Conservation (phyloP, 1,139 yeast genomes). For the Pichia sp. region DNA sequence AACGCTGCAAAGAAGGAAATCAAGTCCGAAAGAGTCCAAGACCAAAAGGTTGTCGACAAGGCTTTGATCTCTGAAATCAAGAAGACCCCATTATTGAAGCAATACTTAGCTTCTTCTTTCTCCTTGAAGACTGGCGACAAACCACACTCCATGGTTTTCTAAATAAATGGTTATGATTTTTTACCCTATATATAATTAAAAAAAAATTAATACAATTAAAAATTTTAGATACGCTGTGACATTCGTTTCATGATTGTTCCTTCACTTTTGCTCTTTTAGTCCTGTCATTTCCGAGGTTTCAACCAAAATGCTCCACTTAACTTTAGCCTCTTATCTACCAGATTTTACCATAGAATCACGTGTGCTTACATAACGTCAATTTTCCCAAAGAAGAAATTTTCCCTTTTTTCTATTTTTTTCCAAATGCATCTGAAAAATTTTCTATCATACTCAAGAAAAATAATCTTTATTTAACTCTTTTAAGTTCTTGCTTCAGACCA, state of each 20-base stretch:
- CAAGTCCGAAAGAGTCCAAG: constrained; percentile 93
- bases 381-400: neutral
- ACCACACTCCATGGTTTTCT: constrained; percentile 98
- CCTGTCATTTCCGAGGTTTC: no score
- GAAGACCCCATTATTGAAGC: constrained; percentile 97
- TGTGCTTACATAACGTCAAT: neutral
- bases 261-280: neutral
- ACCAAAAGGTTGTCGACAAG: constrained; percentile 95
- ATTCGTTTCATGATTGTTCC: neutral
- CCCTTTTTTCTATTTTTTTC: neutral
- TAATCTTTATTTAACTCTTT: neutral
- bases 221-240: constrained; percentile 7
- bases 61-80: constrained; percentile 90
- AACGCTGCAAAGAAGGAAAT: constrained; percentile 75
- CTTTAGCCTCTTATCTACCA: neutral
- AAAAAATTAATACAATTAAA: constrained; percentile 17
- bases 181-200: constrained; percentile 14
- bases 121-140: constrained; percentile 97
- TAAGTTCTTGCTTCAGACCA: neutral
- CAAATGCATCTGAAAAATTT: constrained; percentile 1
- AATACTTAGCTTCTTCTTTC: constrained; percentile 94
- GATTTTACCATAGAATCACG: neutral
- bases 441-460: neutral
- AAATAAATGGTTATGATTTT: constrained; percentile 33
- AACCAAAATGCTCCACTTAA: no score